phyloP scores from a whole-genome alignment of 192 early-diverging fungal genomes.

The Coemansia sp. region DNA sequence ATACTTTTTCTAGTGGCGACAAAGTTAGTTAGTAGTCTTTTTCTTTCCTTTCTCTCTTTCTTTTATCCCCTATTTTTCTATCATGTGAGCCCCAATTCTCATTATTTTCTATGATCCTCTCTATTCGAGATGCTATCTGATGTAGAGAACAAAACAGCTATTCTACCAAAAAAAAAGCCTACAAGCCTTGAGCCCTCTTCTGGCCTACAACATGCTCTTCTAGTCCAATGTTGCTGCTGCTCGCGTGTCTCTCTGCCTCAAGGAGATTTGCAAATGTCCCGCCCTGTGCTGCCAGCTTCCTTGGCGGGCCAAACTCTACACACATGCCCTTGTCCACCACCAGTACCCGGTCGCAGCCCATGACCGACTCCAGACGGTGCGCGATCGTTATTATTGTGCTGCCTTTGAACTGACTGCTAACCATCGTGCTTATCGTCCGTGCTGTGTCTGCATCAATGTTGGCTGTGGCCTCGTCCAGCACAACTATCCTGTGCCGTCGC shows the following conservation, averaged over 20 bases:
- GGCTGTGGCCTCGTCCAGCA: constrained; percentile 73
- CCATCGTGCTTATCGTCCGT: constrained; percentile 54
- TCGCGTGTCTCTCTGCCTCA: neutral
- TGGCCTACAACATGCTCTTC: neutral
- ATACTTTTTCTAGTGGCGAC: too few species aligned
- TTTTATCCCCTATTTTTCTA: neutral
- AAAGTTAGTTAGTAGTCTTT: neutral
- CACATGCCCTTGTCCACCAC: constrained; percentile 62
- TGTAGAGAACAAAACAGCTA: too few species aligned
- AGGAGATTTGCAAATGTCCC: neutral
- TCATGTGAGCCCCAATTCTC: neutral
- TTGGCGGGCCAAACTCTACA: constrained; percentile 61
- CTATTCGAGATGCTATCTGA: too few species aligned
- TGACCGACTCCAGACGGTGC: constrained; percentile 65
- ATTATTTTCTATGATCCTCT: too few species aligned
- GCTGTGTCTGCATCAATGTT: constrained; percentile 49
- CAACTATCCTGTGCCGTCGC: constrained; percentile 61
- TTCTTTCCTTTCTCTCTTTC: neutral
- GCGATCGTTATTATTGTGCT: constrained; percentile 72
- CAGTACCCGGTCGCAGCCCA: constrained; percentile 57
- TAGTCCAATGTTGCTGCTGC: neutral
- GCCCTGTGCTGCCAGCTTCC: constrained; percentile 34
- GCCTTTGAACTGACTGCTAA: constrained; percentile 54
- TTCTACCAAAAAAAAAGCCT: too few species aligned
- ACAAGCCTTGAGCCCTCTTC: neutral